Base-by-base conservation (phyloP, 2,329 filamentous ascomycete genomes). In the Aspergillus texensis region DNA sequence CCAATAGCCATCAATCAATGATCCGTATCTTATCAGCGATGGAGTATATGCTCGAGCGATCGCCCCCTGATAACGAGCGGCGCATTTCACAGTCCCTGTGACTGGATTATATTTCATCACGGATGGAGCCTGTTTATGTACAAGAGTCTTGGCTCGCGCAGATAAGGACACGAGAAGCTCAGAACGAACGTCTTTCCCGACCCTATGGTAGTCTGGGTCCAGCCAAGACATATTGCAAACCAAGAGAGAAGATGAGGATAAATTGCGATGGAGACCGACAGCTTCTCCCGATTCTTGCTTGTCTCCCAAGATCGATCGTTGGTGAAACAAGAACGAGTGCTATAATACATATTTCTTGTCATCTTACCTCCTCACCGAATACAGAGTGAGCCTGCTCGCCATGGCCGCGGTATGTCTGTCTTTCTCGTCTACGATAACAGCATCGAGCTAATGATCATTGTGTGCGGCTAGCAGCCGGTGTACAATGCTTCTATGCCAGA, bases 401-500 rank as follows among this genome's bases (percentile, higher is more conserved):
- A 50, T 50, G 46, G 46, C 16, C 30, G 46, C 26, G 26, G 24
- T 50, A 46, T 50, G 46, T 50, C 26, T 50, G 26, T 50, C 46
- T 3, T 50, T 50, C 14, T 14, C 16, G 3, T 19, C 46, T 28
- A 28, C 14, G 26, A 19, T 19, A 30, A 4, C 16, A 30, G 3
- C 4, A 19, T 12, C 16, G 9, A 21, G 28, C 48, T 52, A 30
- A 30, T 21, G 2, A 10, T 19, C 28, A n/a, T 11, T 12, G 4
- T 32, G 16, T n/a, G 21, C 10, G 28, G n/a, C 48, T 21, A 34
- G 4, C 43, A 77, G 77, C 76, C 75, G 5, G 67, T 68, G 39
- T 80, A 74, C 68, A 75, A 79, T 64, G 66, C 69, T 32, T 77
- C 75, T 32, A 70, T 68, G 59, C 85, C 86, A 24, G 81, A 82